Evolutionary conservation across 257 asterid genomes (phyloP), one percentile per base, ranked within the genome.

Genomic region (Solanum habrochaites): DNA sequence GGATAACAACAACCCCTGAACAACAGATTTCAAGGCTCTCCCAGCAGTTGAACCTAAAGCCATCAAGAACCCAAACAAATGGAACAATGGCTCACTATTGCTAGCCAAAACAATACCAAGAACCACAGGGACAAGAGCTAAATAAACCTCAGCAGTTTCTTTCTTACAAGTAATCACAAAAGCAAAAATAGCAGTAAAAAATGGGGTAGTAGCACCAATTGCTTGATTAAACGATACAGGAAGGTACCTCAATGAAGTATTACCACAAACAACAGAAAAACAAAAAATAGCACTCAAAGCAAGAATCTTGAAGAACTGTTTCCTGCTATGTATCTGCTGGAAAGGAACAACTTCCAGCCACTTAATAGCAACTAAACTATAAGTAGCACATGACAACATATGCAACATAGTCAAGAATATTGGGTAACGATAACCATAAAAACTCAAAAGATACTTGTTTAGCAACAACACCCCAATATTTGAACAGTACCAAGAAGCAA

Each of bases 201-300:
- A 97, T 0, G 99, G 99, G 14, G 99, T 97, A 21, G 99, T 95
- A 0, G 99, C 99, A 29, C 99, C 99, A 47, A 95, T 94, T 6
- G 98, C 99, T 60, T 97, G 99, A 73, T 97, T 97, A 83, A 97
- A 97, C 15, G 99, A 97, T 1, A 97, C 97, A 8, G 98, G 99
- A 66, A 97, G 90, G 90, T 95, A 97, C 74, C 99, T 88, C 80
- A 97, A 86, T 3, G 99, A 97, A 42, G 99, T 95, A 83, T 97
- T 97, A 4, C 99, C 99, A 87, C 99, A 97, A 9, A 97, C 99
- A 80, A 97, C 99, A 8, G 99, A 95, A 87, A 97, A 94, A 86
- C 96, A 97, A 81, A 97, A 97, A 3, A 97, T 95, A 56, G 89
- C 89, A 87, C 96, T 93, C 73, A 97, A 83, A 21, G 93, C 96